These are phyloP conservation scores for Pisolithus albus DNA, from an alignment of 768 basidiomycete genomes.

Conservation along the genomic window DNA sequence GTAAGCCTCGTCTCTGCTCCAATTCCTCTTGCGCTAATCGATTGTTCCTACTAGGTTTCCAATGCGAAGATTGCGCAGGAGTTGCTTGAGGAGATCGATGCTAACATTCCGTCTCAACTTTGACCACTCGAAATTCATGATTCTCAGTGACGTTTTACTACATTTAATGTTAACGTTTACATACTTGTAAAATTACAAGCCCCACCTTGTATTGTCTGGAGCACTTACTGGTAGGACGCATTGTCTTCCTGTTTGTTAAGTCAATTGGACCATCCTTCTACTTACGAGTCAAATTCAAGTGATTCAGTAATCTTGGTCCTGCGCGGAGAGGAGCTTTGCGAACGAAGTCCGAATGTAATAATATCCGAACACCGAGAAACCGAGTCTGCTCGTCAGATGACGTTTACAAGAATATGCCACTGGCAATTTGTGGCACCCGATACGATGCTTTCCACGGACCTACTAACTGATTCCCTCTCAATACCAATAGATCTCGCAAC, in stretches of 20 bases:
- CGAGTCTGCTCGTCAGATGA: neutral
- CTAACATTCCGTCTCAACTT: conserved; percentile 33
- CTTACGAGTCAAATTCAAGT: too few species aligned
- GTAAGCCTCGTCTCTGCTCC: conserved; percentile 33
- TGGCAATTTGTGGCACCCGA: neutral
- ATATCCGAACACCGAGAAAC: too few species aligned
- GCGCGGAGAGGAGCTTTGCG: too few species aligned
- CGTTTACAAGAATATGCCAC: neutral
- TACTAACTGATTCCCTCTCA: conserved; percentile 72
- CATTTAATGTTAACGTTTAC: conserved; percentile 17
- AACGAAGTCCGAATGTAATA: too few species aligned
- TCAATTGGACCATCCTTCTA: too few species aligned
- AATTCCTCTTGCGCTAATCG: conserved; percentile 1
- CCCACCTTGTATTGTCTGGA: conserved; percentile 22
- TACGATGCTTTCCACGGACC: conserved; percentile 80
- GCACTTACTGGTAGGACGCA: neutral
- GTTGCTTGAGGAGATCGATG: conserved; percentile 48
- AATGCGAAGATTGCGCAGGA: conserved; percentile 68
- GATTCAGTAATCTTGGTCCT: too few species aligned
- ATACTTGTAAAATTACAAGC: conserved; percentile 24
- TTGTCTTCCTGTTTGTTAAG: too few species aligned
- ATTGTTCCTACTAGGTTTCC: conserved; percentile 39
- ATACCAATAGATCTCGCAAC: conserved; percentile 78
- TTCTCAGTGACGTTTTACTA: conserved; percentile 3
- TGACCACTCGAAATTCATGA: neutral